phyloP scores from a whole-genome alignment of 148 eudicot species.

The Rhododendron vialii region DNA sequence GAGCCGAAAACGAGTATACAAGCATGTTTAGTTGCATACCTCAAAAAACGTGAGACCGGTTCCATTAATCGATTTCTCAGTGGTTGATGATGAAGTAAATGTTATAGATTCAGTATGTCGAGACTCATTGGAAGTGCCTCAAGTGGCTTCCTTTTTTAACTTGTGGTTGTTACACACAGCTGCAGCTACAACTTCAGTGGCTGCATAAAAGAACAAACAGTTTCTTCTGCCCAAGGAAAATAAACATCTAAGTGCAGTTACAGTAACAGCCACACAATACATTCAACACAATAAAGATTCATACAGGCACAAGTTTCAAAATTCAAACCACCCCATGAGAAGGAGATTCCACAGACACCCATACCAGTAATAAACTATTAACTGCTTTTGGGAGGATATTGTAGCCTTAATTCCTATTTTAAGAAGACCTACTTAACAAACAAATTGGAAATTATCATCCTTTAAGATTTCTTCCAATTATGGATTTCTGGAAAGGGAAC shows the following conservation, averaged over 20 bases:
- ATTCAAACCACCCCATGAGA: background rate
- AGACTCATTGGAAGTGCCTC: slow-evolving; percentile 36
- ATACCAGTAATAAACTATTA: no score
- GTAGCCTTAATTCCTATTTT: background rate
- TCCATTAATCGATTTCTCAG: slow-evolving; percentile 27
- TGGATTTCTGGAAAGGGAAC: background rate
- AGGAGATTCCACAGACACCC: background rate
- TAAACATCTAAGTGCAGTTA: background rate
- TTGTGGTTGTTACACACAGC: slow-evolving; percentile 63
- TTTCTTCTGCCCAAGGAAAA: background rate
- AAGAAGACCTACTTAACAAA: background rate
- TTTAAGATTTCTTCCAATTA: background rate
- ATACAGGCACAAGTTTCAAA: background rate
- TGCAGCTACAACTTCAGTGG: slow-evolving; percentile 89
- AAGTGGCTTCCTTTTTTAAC: slow-evolving; percentile 69
- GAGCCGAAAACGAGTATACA: background rate
- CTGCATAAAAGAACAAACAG: slow-evolving; percentile 39
- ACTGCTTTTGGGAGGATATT: no score
- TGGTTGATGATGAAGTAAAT: slow-evolving; percentile 37
- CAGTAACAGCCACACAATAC: background rate
- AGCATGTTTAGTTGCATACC: slow-evolving; percentile 9
- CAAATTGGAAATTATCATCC: background rate
- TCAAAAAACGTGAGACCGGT: background rate
- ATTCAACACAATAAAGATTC: background rate
- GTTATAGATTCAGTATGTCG: slow-evolving; percentile 39